phyloP scores from a whole-genome alignment of 75 land plant species.

The Ceratopteris richardii region DNA sequence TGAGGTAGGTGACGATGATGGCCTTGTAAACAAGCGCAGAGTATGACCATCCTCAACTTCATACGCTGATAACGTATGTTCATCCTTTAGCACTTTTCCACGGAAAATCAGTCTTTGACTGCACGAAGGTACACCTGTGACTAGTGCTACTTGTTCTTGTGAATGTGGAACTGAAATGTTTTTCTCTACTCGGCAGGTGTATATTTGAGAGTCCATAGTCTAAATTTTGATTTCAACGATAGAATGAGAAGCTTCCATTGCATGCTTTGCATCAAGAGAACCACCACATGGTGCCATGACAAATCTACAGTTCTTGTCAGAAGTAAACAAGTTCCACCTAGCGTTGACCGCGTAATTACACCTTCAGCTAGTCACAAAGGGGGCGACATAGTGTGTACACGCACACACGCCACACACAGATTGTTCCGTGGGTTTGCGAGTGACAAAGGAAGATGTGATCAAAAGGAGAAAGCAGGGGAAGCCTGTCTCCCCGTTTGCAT shows the following conservation, averaged over 20 bases:
- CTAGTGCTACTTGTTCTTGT: constrained; percentile 47
- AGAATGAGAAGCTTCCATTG: constrained; percentile 33
- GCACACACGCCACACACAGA: too few species aligned
- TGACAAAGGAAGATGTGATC: too few species aligned
- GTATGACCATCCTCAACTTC: constrained; percentile 90
- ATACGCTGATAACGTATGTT: constrained; percentile 51
- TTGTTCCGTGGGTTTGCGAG: too few species aligned
- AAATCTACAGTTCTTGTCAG: not conserved
- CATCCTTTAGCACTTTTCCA: constrained; percentile 74
- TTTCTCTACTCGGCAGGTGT: constrained; percentile 61
- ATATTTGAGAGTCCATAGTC: constrained; percentile 77
- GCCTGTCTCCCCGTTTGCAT: not conserved
- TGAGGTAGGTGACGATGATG: constrained; percentile 31
- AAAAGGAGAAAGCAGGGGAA: too few species aligned
- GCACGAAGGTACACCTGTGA: constrained; percentile 49
- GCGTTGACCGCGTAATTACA: too few species aligned
- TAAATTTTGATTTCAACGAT: constrained; percentile 71
- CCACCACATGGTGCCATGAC: constrained; percentile 10
- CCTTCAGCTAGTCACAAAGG: too few species aligned
- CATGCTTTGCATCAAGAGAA: constrained; percentile 9
- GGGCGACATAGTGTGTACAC: too few species aligned
- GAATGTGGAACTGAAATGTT: constrained; percentile 35
- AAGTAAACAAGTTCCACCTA: too few species aligned
- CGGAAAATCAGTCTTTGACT: constrained; percentile 68
- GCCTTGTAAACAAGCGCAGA: constrained; percentile 75